phyloP scores from a whole-genome alignment of 441 rosid genomes.

The Oxalis stricta region DNA sequence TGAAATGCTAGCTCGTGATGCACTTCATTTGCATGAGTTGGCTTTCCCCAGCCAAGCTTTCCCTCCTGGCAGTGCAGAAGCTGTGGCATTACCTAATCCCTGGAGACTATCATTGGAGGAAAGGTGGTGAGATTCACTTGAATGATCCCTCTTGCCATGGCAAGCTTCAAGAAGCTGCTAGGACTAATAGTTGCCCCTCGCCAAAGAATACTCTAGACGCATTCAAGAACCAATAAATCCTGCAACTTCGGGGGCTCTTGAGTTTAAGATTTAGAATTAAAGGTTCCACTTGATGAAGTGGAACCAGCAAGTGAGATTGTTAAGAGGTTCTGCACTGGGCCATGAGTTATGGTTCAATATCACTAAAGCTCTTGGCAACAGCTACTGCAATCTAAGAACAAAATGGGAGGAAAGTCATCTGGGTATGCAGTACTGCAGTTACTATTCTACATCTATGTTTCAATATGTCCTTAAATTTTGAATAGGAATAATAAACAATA shows the following conservation, averaged over 20 bases:
- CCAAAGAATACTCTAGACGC: slow-evolving; percentile 90
- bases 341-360: slow-evolving; percentile 99
- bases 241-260: slow-evolving; percentile 95
- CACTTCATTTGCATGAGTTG: slow-evolving; percentile 74
- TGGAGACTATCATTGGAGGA: slow-evolving; percentile 99
- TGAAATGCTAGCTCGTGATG: slow-evolving; percentile 93
- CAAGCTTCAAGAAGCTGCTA: slow-evolving; percentile 96
- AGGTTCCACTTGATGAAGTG: slow-evolving; percentile 74
- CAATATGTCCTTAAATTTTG: no score
- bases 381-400: slow-evolving; percentile 99
- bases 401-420: slow-evolving; percentile 96
- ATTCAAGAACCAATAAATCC: slow-evolving; percentile 74
- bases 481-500: no score
- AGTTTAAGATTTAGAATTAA: slow-evolving; percentile 58
- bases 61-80: slow-evolving; percentile 98
- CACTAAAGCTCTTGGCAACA: slow-evolving; percentile 78
- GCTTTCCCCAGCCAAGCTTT: slow-evolving; percentile 67
- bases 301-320: slow-evolving; percentile 98
- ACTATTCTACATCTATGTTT: no score
- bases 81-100: slow-evolving; percentile 85
- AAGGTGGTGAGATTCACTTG: slow-evolving; percentile 92
- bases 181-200: slow-evolving; percentile 81
- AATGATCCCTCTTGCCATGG: slow-evolving; percentile 97
- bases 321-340: slow-evolving; percentile 96
- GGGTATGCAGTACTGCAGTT: slow-evolving; percentile 28